Evolutionary conservation across 2,329 filamentous ascomycete genomes (phyloP).

Genomic region (Diaporthe capsici): DNA sequence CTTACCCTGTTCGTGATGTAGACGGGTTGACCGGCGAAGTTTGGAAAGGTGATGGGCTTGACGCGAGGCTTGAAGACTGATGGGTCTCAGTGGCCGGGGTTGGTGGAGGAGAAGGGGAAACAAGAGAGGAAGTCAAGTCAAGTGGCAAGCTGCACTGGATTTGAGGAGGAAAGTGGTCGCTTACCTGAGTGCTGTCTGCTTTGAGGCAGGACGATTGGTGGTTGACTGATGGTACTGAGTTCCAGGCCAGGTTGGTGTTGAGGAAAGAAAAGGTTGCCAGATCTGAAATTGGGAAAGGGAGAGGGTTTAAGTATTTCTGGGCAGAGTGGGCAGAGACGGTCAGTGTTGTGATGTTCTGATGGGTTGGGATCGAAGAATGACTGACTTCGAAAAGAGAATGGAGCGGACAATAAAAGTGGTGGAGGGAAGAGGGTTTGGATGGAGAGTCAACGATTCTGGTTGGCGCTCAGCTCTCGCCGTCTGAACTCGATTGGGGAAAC

Average conservation of each 20-base stretch:
- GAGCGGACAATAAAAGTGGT: neutral
- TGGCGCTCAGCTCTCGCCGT: neutral
- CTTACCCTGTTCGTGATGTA: neutral
- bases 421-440: neutral
- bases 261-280: neutral
- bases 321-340: neutral
- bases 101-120: neutral
- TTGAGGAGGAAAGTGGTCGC: neutral
- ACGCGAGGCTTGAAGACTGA: neutral
- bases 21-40: neutral
- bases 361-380: neutral
- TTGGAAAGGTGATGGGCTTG: neutral
- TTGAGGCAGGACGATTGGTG: neutral
- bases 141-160: neutral
- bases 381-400: neutral
- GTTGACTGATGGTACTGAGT: neutral
- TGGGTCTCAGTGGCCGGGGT: no score
- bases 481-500: neutral
- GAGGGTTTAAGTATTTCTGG: slow-evolving; percentile 5
- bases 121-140: neutral
- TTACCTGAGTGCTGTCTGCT: neutral
- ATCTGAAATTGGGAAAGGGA: neutral
- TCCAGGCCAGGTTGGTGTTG: neutral
- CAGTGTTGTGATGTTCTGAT: neutral
- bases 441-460: neutral